Evolutionary conservation across 208 protist genomes (phyloP), one percentile per base, ranked within the genome.

Genomic region (Blechomonas ayalai): DNA sequence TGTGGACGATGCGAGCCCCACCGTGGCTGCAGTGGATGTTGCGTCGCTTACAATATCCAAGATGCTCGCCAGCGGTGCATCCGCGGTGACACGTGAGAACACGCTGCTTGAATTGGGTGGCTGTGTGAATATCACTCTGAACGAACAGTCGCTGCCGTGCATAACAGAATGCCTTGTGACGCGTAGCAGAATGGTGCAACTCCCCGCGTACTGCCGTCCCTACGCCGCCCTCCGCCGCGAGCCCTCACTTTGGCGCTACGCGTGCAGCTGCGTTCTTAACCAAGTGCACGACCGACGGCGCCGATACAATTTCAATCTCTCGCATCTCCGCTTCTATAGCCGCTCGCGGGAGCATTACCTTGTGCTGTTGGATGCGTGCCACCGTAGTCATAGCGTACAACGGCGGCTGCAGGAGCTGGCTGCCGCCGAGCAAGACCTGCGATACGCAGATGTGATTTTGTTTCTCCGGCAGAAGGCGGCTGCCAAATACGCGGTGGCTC

Each of bases 241-340:
- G n/a, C 31, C 37, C 6, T 85, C 78, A 10, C 55, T 70, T 6
- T 92, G 83, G 78, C 44, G 47, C 9, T 89, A 84, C 59, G 63
- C 59, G 4, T 54, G 35, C 25, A 47, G 45, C 37, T 83, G 69
- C 51, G 62, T 83, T 10, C 4, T 88, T 10, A 56, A 66, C 25
- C 45, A 70, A 16, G 32, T 88, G 19, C 72, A 65, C 8, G 73
- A 92, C 35, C 51, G 64, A 42, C 48, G 56, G 20, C 53, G 66
- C 42, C 72, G 79, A 8, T 89, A 73, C 62, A 92, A 92, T 64
- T 78, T 72, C 59, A 92, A 77, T 44, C 52, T 59, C 0, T 81
- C 78, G 13, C 69, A 92, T 37, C 32, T 92, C 3, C 52, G 69
- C 42, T 86, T 86, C 56, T 92, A 72, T 36, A 45, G 67, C 0